A percentile compares a stretch with the other conserved stretches of the same genome.
Evolutionary conservation across 257 asterid genomes (phyloP).

Genomic region (Solanum microdontum): DNA sequence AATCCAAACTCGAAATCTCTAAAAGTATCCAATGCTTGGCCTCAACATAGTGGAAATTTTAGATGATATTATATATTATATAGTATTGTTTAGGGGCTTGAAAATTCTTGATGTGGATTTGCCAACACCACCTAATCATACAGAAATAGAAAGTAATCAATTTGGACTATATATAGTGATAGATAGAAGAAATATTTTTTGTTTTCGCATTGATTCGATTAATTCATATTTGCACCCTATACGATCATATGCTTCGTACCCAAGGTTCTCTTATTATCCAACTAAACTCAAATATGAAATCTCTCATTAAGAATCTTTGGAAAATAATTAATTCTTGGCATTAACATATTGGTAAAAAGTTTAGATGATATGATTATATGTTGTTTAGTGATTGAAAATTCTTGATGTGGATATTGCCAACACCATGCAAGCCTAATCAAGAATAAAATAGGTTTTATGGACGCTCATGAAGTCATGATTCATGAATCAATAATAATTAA

Average conservation of each 20-base stretch:
- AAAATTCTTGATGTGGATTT: neutral
- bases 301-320: neutral
- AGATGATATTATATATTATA: neutral
- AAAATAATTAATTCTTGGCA: neutral
- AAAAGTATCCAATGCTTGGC: neutral
- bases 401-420: neutral
- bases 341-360: neutral
- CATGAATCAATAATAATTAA: neutral
- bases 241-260: neutral
- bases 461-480: neutral
- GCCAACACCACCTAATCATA: neutral
- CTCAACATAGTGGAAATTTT: neutral
- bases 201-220: neutral
- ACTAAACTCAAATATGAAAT: accelerated
- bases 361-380: neutral
- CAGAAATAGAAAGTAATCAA: neutral
- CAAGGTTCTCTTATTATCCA: neutral
- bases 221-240: neutral
- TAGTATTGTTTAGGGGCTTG: neutral
- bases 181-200: neutral
- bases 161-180: neutral
- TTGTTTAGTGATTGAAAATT: neutral
- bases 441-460: neutral
- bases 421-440: neutral
- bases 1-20: neutral